Percentiles rank a stretch among this genome's conserved stretches.
Conservation (phyloP, 352 stramenopile species). For the Phytophthora megakarya region DNA sequence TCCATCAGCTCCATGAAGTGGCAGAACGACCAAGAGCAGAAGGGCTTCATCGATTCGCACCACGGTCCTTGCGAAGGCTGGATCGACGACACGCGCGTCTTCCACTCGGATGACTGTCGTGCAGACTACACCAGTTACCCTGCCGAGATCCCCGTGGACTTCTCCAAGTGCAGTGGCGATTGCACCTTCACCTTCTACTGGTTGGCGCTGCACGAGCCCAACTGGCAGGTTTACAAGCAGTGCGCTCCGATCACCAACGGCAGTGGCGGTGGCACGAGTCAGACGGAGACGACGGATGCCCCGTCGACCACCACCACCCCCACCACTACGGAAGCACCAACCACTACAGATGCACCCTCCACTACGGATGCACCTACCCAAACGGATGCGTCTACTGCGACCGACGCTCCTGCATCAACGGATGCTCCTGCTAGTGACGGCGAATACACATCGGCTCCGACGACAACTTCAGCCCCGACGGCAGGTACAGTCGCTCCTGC, state of each 20-base stretch:
- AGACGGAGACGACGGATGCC: slow-evolving; percentile 20
- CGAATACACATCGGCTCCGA: slow-evolving; percentile 18
- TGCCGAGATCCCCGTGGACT: slow-evolving; percentile 58
- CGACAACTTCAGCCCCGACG: slow-evolving; percentile 9
- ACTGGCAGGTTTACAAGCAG: slow-evolving; percentile 67
- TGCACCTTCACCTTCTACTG: slow-evolving; percentile 69
- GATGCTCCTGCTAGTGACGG: slow-evolving; percentile 16
- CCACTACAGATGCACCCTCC: slow-evolving; percentile 8
- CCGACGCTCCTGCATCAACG: not conserved
- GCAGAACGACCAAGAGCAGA: slow-evolving; percentile 50
- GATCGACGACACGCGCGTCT: slow-evolving; percentile 47
- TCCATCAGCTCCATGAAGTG: slow-evolving; percentile 44
- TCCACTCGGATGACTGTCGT: slow-evolving; percentile 48
- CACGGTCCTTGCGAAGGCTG: slow-evolving; percentile 54
- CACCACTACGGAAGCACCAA: not conserved
- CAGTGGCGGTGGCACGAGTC: slow-evolving; percentile 14
- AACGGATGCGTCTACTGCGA: slow-evolving; percentile 1
- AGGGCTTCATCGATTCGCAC: slow-evolving; percentile 52
- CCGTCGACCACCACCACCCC: not conserved
- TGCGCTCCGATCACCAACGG: slow-evolving; percentile 43
- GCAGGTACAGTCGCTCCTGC: slow-evolving; percentile 7
- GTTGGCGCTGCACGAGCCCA: slow-evolving; percentile 52
- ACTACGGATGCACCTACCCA: slow-evolving; percentile 1
- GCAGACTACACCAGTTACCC: slow-evolving; percentile 45
- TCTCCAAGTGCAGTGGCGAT: slow-evolving; percentile 48